A percentile compares a stretch with the other conserved stretches of the same genome.
phyloP scores from a whole-genome alignment of 495 filamentous ascomycete species.

The Barbatosphaeria neglecta region DNA sequence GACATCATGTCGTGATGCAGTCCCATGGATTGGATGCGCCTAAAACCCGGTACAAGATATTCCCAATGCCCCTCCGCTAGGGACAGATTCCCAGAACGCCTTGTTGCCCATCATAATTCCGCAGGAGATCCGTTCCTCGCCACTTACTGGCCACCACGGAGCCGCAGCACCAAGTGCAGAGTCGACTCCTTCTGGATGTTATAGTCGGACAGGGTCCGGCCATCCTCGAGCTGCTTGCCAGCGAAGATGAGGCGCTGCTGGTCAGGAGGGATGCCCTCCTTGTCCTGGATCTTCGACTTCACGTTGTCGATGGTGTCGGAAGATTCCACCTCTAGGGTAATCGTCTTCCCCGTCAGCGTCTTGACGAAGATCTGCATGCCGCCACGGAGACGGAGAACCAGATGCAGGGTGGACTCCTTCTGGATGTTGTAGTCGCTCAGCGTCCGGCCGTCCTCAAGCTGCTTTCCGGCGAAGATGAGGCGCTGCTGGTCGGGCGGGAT shows the following conservation, averaged over 20 bases:
- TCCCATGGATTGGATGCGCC: not conserved
- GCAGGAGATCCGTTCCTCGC: not conserved
- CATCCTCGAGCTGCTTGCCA: constrained; percentile 85
- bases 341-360: constrained; percentile 87
- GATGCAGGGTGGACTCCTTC: constrained; percentile 95
- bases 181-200: constrained; percentile 93
- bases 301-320: constrained; percentile 92
- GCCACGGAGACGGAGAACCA: constrained; percentile 94
- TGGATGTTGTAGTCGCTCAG: constrained; percentile 98
- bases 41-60: not conserved
- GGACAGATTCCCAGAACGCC: not conserved
- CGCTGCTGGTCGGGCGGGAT: constrained; percentile 99
- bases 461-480: constrained; percentile 93
- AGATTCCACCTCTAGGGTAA: constrained; percentile 79
- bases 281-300: constrained; percentile 86
- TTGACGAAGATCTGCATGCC: constrained; percentile 97
- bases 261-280: constrained; percentile 83
- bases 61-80: not conserved
- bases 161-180: constrained; percentile 75
- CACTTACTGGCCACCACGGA: constrained; percentile 53
- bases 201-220: constrained; percentile 74
- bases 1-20: not conserved
- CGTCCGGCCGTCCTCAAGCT: constrained; percentile 71
- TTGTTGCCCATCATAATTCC: not conserved
- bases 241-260: constrained; percentile 86